Evolutionary conservation across 2,329 filamentous ascomycete genomes (phyloP).

Genomic region (Talaromyces sp.): DNA sequence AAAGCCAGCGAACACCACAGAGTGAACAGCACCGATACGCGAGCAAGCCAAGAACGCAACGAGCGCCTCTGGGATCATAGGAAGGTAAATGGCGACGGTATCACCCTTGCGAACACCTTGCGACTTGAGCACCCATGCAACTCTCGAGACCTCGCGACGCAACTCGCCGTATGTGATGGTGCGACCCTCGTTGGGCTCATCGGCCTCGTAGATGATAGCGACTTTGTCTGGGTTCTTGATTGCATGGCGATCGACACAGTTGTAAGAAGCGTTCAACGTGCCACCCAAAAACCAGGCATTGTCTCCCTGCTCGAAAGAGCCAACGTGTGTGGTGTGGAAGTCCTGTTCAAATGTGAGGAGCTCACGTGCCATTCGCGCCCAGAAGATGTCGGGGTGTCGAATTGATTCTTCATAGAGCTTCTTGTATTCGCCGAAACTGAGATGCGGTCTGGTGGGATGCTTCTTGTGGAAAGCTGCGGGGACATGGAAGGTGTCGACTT

Average conservation of each 20-base stretch:
- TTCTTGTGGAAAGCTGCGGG: constrained; percentile 55
- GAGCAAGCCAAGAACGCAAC: constrained; percentile 85
- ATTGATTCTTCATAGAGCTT: constrained; percentile 76
- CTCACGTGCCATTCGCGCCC: constrained; percentile 78
- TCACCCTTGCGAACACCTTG: constrained; percentile 97
- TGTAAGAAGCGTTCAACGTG: constrained; percentile 90
- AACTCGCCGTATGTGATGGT: constrained; percentile 91
- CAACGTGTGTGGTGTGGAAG: constrained; percentile 81
- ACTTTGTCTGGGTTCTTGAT: constrained; percentile 87
- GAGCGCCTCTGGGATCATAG: constrained; percentile 96
- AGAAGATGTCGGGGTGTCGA: constrained; percentile 81
- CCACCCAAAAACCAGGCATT: constrained; percentile 94
- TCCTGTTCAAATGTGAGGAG: constrained; percentile 85
- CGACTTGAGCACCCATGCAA: constrained; percentile 82
- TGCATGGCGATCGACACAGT: constrained; percentile 96
- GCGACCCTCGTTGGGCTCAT: constrained; percentile 81
- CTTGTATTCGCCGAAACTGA: constrained; percentile 59
- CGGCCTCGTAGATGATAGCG: constrained; percentile 97
- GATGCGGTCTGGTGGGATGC: constrained; percentile 56
- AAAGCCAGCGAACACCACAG: constrained; percentile 96
- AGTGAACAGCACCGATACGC: constrained; percentile 93
- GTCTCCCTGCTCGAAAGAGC: constrained; percentile 73
- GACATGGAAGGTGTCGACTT: constrained; percentile 50
- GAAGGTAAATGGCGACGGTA: constrained; percentile 92
- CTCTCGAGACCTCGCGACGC: constrained; percentile 80